phyloP scores from a whole-genome alignment of 225 moss, liverwort and hornwort genomes.

The Marchantia paleacea region DNA sequence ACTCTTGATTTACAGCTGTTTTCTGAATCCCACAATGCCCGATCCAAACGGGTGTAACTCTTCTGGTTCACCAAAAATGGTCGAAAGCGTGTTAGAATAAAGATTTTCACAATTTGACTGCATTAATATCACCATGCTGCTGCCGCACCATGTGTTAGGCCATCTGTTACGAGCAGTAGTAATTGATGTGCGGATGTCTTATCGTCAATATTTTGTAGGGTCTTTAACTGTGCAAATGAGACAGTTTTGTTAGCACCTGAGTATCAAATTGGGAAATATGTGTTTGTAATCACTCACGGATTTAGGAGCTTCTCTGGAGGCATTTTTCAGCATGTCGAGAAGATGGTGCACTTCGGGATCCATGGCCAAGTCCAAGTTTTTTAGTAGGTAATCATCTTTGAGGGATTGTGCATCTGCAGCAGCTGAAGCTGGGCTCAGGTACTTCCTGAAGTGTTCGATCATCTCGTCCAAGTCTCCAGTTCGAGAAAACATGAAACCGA shows the following conservation, averaged over 20 bases:
- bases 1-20: constrained; percentile 33
- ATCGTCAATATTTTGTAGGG: too few species aligned
- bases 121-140: background rate
- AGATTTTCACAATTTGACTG: background rate
- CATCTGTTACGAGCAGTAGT: too few species aligned
- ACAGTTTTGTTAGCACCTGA: too few species aligned
- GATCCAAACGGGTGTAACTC: constrained; percentile 9
- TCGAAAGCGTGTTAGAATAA: background rate
- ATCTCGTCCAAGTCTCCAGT: background rate
- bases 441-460: background rate
- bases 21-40: constrained; percentile 15
- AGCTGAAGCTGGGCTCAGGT: background rate
- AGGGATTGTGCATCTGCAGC: background rate
- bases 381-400: too few species aligned
- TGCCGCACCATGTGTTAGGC: background rate
- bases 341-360: constrained; percentile 1
- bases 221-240: too few species aligned
- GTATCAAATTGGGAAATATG: too few species aligned
- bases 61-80: background rate
- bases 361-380: background rate
- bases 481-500: background rate
- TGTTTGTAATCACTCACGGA: background rate
- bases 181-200: too few species aligned
- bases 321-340: background rate
- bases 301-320: background rate